A percentile compares a stretch with the other conserved stretches of the same genome.
phyloP scores from a whole-genome alignment of 2,329 filamentous ascomycete species.

The Pestalotiopsis sp. region DNA sequence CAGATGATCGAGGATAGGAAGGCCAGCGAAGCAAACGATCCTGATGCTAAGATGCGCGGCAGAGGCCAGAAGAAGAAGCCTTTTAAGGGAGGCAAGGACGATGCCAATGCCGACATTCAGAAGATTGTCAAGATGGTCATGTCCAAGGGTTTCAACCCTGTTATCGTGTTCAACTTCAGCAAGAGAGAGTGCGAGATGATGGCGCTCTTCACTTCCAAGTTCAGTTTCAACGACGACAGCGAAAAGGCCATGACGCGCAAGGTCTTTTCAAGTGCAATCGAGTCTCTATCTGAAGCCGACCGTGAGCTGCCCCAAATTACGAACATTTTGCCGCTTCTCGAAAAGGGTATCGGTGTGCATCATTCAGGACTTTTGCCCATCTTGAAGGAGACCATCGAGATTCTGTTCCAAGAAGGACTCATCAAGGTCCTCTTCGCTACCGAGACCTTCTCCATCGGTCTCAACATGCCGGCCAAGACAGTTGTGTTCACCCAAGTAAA shows the following conservation, averaged over 20 bases:
- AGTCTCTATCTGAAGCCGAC: constrained; percentile 90
- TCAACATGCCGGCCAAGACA: constrained; percentile 99
- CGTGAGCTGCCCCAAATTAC: constrained; percentile 85
- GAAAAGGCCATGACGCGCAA: constrained; percentile 94
- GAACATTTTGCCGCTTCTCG: constrained; percentile 84
- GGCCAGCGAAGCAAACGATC: constrained; percentile 79
- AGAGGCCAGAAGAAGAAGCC: constrained; percentile 90
- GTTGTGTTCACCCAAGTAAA: constrained; percentile 98
- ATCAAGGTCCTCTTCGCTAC: constrained; percentile 98
- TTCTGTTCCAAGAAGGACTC: constrained; percentile 94
- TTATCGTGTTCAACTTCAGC: constrained; percentile 99
- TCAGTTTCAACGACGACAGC: constrained; percentile 94
- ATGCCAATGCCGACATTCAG: constrained; percentile 79
- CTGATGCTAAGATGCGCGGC: constrained; percentile 78
- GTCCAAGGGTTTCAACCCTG: constrained; percentile 94
- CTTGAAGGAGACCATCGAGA: constrained; percentile 97
- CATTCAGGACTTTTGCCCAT: constrained; percentile 95
- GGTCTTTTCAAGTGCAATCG: constrained; percentile 91
- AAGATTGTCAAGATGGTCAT: constrained; percentile 99
- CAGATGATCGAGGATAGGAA: constrained; percentile 83
- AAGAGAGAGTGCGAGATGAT: constrained; percentile 94
- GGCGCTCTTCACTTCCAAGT: constrained; percentile 80
- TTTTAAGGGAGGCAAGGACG: constrained; percentile 81
- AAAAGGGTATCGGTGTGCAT: constrained; percentile 94
- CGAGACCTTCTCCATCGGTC: constrained; percentile 96